Conservation (phyloP, 2,329 filamentous ascomycete genomes). For the Colletotrichum coccodes region DNA sequence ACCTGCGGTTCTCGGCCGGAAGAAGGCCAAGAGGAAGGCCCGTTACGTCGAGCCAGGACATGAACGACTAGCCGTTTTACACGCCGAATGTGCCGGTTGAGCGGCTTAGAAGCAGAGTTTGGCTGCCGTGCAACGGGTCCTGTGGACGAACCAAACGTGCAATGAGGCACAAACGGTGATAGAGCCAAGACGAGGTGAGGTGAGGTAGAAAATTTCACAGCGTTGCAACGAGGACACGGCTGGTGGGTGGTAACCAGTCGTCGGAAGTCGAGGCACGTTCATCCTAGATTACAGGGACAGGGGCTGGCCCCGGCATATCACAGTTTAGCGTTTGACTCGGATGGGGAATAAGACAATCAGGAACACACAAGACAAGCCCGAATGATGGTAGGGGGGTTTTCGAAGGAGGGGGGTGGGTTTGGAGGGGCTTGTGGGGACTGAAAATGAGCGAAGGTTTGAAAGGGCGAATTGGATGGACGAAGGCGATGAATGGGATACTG, state of each 20-base stretch:
- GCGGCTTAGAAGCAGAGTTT: background rate
- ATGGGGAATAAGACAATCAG: constrained; percentile 23
- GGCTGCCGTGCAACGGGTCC: background rate
- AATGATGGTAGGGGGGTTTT: background rate
- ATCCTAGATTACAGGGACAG: constrained; percentile 33
- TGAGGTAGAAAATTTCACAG: background rate
- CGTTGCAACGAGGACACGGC: background rate
- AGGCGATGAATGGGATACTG: background rate
- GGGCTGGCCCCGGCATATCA: constrained; percentile 22
- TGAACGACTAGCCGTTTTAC: background rate
- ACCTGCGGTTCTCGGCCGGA: constrained; percentile 25
- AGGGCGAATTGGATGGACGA: constrained; percentile 8
- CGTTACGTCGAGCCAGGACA: background rate
- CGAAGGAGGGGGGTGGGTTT: background rate
- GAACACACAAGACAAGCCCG: constrained; percentile 15
- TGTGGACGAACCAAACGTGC: background rate
- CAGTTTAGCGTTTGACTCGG: constrained; percentile 26
- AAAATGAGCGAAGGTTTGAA: background rate
- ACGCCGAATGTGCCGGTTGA: background rate
- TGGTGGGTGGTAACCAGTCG: constrained; percentile 10
- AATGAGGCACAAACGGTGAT: background rate
- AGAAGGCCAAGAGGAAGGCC: background rate
- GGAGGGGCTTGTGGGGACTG: background rate
- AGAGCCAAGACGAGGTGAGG: background rate
- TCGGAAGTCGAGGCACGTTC: constrained; percentile 35